Evolutionary conservation across 257 asterid genomes (phyloP).

Genomic region (Ilex asprella): DNA sequence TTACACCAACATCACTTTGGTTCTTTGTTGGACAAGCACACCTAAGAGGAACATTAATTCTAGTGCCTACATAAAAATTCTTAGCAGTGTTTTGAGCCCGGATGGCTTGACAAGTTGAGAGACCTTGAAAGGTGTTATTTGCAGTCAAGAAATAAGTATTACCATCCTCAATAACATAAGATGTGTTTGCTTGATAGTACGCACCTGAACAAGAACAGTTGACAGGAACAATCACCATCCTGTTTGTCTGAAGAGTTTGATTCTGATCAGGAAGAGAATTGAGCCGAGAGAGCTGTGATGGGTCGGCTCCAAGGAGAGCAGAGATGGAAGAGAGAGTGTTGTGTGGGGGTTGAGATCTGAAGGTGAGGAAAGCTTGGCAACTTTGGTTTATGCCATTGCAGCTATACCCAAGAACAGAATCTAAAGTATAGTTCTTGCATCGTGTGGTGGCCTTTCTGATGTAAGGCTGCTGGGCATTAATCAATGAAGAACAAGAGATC

Average conservation of each 20-base stretch:
- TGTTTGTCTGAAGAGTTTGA: conserved; percentile 20
- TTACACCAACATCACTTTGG: conserved; percentile 42
- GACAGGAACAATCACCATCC: conserved; percentile 55
- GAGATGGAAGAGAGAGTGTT: conserved; percentile 50
- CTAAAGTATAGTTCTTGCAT: conserved; percentile 29
- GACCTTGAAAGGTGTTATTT: conserved; percentile 40
- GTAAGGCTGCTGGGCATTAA: conserved; percentile 68
- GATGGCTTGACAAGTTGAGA: conserved; percentile 69
- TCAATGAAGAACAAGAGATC: conserved; percentile 20
- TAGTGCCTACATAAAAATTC: conserved; percentile 17
- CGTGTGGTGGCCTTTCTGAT: conserved; percentile 14
- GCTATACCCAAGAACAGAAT: conserved; percentile 59
- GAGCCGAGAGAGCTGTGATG: conserved; percentile 46
- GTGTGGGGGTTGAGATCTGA: conserved; percentile 55
- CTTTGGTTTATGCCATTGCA: conserved; percentile 54
- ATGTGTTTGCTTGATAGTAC: conserved; percentile 41
- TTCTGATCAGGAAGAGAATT: conserved; percentile 37
- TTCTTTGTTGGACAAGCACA: conserved; percentile 78
- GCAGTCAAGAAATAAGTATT: conserved; percentile 29
- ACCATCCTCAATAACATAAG: conserved; percentile 22
- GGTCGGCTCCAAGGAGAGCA: conserved; percentile 34
- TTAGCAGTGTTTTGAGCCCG: conserved; percentile 26
- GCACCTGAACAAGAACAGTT: conserved; percentile 74
- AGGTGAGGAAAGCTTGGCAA: conserved; percentile 74
- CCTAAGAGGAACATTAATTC: conserved; percentile 59